These are phyloP conservation scores for Saturnispora halmiae DNA, from an alignment of 805 yeast species.

Conservation along the genomic window DNA sequence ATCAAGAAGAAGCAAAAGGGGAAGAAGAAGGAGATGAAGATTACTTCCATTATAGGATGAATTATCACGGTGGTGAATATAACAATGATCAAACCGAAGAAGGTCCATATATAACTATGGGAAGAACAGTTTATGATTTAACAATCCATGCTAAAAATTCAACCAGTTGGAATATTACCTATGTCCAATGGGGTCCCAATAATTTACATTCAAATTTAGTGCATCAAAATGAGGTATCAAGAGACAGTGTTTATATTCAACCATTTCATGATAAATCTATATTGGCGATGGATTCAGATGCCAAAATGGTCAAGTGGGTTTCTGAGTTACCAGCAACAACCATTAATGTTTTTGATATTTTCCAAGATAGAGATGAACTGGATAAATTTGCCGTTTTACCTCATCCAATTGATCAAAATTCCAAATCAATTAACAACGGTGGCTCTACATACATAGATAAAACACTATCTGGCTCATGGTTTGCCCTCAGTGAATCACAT, in stretches of 20 bases:
- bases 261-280: conserved; percentile 78
- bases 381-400: conserved; percentile 47
- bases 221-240: conserved; percentile 42
- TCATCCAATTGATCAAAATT: conserved; percentile 44
- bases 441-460: conserved; percentile 58
- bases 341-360: conserved; percentile 73
- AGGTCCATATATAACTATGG: conserved; percentile 42
- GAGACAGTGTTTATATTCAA: conserved; percentile 69
- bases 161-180: conserved; percentile 76
- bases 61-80: conserved; percentile 11
- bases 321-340: conserved; percentile 62
- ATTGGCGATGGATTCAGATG: conserved; percentile 59
- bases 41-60: conserved; percentile 9
- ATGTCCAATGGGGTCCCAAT: conserved; percentile 88
- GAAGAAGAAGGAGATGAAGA: background rate
- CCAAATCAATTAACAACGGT: background rate
- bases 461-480: conserved; percentile 64
- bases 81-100: conserved; percentile 11
- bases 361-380: conserved; percentile 22
- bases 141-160: conserved; percentile 67
- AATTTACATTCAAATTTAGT: conserved; percentile 54
- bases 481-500: conserved; percentile 67
- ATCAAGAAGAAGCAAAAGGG: conserved; percentile 5
- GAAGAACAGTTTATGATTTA: conserved; percentile 64
- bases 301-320: conserved; percentile 75